Evolutionary conservation across 2,329 filamentous ascomycete species (phyloP), one percentile per base, ranked within the genome.

Genomic region (Cladophialophora yegresii): DNA sequence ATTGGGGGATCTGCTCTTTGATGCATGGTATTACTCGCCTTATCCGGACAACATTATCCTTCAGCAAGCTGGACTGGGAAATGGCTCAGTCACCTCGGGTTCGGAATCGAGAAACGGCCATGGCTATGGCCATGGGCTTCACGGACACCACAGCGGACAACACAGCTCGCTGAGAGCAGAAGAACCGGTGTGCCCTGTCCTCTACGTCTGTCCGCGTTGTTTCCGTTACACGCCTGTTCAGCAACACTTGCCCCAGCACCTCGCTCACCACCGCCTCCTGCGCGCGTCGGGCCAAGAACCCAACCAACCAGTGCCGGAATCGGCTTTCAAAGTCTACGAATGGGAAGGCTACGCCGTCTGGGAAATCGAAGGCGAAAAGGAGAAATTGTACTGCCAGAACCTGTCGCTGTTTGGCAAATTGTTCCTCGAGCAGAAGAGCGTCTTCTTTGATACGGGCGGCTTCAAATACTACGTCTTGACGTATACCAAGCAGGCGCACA

Each of bases 391-490:
- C 76, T 93, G 92, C 71, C 95, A 98, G 78, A 96, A 97, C 72
- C 84, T 99, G 12, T 97, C 91, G 9, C 87, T 99, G 53, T 97
- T 98, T 76, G 93, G 92, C 30, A 99, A 98, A 78, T 86, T 99
- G 51, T 99, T 98, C 77, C 89, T 99, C 69, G 93, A 98, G 77
- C 96, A 96, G 74, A 99, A 99, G 75, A 96, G 92, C 7, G 93
- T 99, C 71, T 98, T 97, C 79, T 99, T 96, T 81, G 95, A 99
- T 74, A 93, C 97, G 53, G 87, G 88, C 4, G 91, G 90, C 58
- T 99, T 99, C 79, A 88, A 96, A 71, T 99, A 96, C 82, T 98
- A 96, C 76, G 85, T 96, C 4, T 87, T 98, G 59, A 89, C 95
- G 51, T 89, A 93, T 73, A 89, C 87, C 8, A 58, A 53, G 36